phyloP scores from a whole-genome alignment of 768 basidiomycete genomes.

The Aureoboletus auriporus region DNA sequence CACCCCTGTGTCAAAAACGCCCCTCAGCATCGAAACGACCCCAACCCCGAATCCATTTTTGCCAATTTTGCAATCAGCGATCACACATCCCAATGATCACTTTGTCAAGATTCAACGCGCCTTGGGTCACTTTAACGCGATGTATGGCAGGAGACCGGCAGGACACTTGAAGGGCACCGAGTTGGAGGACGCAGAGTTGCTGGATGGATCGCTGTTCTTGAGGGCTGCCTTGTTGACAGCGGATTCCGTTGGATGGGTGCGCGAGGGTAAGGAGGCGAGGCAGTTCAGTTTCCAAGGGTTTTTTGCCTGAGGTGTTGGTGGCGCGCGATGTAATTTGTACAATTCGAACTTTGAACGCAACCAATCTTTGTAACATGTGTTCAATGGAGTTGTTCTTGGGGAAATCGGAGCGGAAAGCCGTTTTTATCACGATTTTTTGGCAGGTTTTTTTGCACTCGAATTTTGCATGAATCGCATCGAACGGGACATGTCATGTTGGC shows the following conservation, averaged over 20 bases:
- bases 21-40: constrained; percentile 11
- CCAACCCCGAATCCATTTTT: constrained; percentile 38
- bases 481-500: too few relatives aligned
- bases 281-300: constrained; percentile 30
- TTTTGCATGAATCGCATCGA: too few relatives aligned
- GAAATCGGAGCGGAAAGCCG: too few relatives aligned
- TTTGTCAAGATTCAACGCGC: constrained; percentile 31
- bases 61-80: constrained; percentile 34
- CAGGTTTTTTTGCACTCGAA: too few relatives aligned
- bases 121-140: constrained; percentile 29
- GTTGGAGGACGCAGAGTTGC: constrained; percentile 26
- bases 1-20: not conserved
- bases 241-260: constrained; percentile 36
- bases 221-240: constrained; percentile 28
- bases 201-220: constrained; percentile 37
- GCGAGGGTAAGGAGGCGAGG: constrained; percentile 30
- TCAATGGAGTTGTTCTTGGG: too few relatives aligned
- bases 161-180: constrained; percentile 29
- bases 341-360: too few relatives aligned
- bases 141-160: constrained; percentile 26
- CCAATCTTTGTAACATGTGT: too few relatives aligned
- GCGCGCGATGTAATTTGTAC: too few relatives aligned
- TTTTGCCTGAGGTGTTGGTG: constrained; percentile 2
- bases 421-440: too few relatives aligned
- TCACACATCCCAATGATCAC: constrained; percentile 34